Base-by-base conservation (phyloP, 768 basidiomycete species). In the Pilatotrama ljubarskyi region DNA sequence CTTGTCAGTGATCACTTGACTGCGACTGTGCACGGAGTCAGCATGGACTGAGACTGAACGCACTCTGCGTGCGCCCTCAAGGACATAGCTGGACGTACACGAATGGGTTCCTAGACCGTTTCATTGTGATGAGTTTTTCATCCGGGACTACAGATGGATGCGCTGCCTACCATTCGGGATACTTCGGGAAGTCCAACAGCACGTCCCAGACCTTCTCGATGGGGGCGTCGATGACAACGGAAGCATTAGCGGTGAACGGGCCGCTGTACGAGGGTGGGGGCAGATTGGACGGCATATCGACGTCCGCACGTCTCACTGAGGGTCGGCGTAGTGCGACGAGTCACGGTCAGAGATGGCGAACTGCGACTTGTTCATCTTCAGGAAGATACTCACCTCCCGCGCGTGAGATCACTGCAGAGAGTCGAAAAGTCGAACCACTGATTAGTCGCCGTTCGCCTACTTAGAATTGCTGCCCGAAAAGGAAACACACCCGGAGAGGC, bases 201-300 rank as follows among this genome's bases (percentile, higher is more conserved):
- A 82, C 76, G 3, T 73, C 67, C 88, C 88, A 91, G 1, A 88
- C 85, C 63, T 77, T 75, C 9, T 87, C 80, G 22, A 74, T 69
- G 0, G 86, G 82, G 1, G 89, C 87, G 65, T 88, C 80, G 50
- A 90, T 89, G 4, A 77, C 63, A 2, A 75, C 73, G 0, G 82
- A 82, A 8, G 78, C 77, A 0, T 75, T 74, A 5, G 79, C 73
- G 1, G 74, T 67, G 64, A 89, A 81, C 2, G 87, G 82, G 3
- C 79, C 79, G 15, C 66, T 64, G 2, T 74, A 70, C 0, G 72
- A 62, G 0, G 74, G 62, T 1, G 82, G 77, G 0, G 84, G 83
- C 1, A 80, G 64, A 17, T 66, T 63, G 26, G 63, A 48, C 35
- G 56, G 40, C 42, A 51, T 42, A 17, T 57, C 40, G 10, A 18